phyloP scores from a whole-genome alignment of 2,329 filamentous ascomycete genomes.

The Macrophomina phaseolina region DNA sequence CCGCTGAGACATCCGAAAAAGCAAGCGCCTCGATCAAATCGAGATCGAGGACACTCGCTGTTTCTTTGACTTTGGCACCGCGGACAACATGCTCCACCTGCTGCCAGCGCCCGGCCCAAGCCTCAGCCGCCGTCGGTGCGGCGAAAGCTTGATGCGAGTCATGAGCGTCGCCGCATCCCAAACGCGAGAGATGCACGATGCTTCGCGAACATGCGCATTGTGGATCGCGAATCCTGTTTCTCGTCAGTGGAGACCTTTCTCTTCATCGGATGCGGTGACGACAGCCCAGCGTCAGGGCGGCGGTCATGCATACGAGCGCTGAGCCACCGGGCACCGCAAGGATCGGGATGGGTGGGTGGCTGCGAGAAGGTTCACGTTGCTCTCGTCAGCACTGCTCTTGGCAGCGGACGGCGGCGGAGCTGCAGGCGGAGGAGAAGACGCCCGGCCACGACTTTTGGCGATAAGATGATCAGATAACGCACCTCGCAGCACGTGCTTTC shows the following conservation, averaged over 20 bases:
- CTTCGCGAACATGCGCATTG: slow-evolving; percentile 9
- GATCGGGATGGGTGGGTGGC: neutral
- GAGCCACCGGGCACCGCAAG: neutral
- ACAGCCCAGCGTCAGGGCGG: neutral
- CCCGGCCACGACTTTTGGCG: slow-evolving; percentile 8
- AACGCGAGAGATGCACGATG: slow-evolving; percentile 5
- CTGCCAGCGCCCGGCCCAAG: neutral
- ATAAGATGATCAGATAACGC: slow-evolving; percentile 10
- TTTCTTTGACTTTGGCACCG: slow-evolving; percentile 5
- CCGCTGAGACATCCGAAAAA: slow-evolving; percentile 22
- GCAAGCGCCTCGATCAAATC: slow-evolving; percentile 19
- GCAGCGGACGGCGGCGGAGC: neutral
- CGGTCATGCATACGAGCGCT: slow-evolving; percentile 1
- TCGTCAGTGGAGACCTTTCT: slow-evolving; percentile 2
- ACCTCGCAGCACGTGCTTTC: neutral
- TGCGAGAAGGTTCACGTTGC: neutral
- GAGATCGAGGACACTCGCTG: slow-evolving; percentile 6
- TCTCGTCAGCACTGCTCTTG: slow-evolving; percentile 19
- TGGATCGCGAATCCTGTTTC: slow-evolving; percentile 10
- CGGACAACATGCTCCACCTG: neutral
- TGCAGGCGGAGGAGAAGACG: neutral
- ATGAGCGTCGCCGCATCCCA: slow-evolving; percentile 13
- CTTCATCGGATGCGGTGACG: neutral
- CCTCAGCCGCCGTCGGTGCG: neutral
- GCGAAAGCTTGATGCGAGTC: neutral